Base-by-base conservation (phyloP, 345 rosid genomes). In the Syzygium oleosum region DNA sequence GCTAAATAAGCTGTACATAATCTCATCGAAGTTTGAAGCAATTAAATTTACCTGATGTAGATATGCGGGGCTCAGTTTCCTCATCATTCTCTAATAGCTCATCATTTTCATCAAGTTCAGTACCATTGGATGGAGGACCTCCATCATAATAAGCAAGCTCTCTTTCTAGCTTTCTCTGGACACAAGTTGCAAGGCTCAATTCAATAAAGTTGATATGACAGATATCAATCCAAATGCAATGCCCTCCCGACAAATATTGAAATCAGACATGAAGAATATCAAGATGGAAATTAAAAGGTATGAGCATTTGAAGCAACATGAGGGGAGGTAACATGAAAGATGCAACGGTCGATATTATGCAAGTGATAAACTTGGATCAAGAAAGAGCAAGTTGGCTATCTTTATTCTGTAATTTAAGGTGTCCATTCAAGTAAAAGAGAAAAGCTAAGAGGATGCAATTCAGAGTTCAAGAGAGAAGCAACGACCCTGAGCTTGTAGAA, bases 141-240 rank as follows among this genome's bases (percentile, higher is more conserved):
- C 91, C 93, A 19, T 95, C 95, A 87, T 87, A 88, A 17, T 90
- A 34, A 85, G 51, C 93, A 88, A 91, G 9, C 63, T 91, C 94
- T 86, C 90, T 94, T 89, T 96, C 99, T 83, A 96, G 88, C 90
- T 94, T 98, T 92, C 98, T 94, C 99, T 96, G 89, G 85, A 55
- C 79, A 59, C 34, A 85, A 19, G 43, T 52, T 34, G 46, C 25
- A 53, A 52, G 22, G 53, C 34, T 58, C 43, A 86, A 4, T 61
- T 15, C 4, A 61, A 86, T 27, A 49, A 73, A 38, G 83, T 73
- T 86, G 11, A 19, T 6, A 31, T 7, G 3, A 52, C 29, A 29
- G 31, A 52, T 52, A 53, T 41, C 61, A 53, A 25, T 53, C 27
- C 15, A 84, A 84, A 73, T 73, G 80, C 80, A 68, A 17, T 34